A percentile compares a stretch with the other conserved stretches of the same genome.
Conservation (phyloP, 164 flowering plant genomes). For the Taxillus chinensis region DNA sequence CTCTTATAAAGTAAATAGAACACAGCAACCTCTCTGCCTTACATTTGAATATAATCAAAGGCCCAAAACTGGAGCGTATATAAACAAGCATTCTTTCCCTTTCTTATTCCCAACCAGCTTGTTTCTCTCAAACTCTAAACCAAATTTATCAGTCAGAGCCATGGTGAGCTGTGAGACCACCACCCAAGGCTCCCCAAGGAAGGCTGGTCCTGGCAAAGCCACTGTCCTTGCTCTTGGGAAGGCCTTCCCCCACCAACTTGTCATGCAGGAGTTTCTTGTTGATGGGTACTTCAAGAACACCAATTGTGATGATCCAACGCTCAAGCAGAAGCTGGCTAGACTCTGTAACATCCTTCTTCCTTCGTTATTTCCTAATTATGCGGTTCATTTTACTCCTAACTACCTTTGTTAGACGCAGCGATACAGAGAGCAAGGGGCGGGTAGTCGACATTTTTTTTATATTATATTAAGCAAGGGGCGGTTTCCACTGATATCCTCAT, state of each 20-base stretch:
- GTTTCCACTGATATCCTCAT: no score
- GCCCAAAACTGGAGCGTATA: constrained; percentile 4
- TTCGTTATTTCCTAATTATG: neutral
- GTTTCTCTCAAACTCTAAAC: neutral
- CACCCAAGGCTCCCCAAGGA: constrained; percentile 15
- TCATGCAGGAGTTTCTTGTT: constrained; percentile 87
- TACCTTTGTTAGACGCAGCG: no score
- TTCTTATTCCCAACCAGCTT: no score
- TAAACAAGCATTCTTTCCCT: constrained; percentile 5
- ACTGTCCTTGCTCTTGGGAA: constrained; percentile 82
- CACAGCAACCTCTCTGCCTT: neutral
- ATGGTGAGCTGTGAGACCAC: constrained; percentile 26
- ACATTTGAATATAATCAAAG: neutral
- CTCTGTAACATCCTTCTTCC: constrained; percentile 39
- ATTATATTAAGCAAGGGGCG: no score
- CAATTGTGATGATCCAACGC: constrained; percentile 80
- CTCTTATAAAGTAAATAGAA: neutral
- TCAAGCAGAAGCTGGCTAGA: constrained; percentile 77
- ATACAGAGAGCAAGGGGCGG: no score
- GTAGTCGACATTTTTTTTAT: no score
- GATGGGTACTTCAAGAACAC: constrained; percentile 92
- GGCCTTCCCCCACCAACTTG: constrained; percentile 92
- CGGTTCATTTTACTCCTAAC: no score
- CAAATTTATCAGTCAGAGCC: neutral
- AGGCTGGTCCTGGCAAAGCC: constrained; percentile 55